Evolutionary conservation across 805 yeast species (phyloP).

Genomic region (Candida namnaoensis): DNA sequence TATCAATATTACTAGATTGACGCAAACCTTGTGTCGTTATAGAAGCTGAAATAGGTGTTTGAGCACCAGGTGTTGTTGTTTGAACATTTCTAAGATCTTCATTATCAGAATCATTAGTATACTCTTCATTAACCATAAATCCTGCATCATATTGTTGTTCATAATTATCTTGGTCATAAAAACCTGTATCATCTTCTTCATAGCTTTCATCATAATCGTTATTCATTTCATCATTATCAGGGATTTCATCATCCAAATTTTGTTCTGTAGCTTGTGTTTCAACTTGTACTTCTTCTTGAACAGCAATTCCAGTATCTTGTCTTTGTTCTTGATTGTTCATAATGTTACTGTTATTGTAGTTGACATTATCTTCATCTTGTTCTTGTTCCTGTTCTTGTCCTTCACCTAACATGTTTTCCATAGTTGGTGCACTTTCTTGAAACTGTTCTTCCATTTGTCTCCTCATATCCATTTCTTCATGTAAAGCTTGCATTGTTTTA

Average conservation of each 20-base stretch:
- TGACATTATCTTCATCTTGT: constrained; percentile 2
- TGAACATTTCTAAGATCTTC: background rate
- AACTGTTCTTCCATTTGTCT: constrained; percentile 18
- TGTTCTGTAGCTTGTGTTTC: constrained; percentile 7
- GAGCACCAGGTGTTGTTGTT: too few species aligned
- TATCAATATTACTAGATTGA: too few species aligned
- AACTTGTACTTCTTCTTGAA: background rate
- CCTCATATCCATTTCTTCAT: constrained; percentile 19
- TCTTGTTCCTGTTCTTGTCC: constrained; percentile 9
- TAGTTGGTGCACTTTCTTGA: constrained; percentile 14
- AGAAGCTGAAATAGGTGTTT: too few species aligned
- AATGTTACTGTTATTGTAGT: constrained; percentile 1
- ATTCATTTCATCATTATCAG: constrained; percentile 27
- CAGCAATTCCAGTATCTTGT: background rate
- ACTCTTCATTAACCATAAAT: constrained; percentile 29
- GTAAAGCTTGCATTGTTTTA: constrained; percentile 38
- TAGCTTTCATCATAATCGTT: constrained; percentile 27
- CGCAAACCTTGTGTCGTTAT: too few species aligned
- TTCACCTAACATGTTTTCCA: constrained; percentile 21
- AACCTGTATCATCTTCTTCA: constrained; percentile 20
- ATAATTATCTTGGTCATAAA: constrained; percentile 10
- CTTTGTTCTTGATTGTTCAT: constrained; percentile 2
- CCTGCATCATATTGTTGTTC: constrained; percentile 14
- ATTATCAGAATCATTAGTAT: constrained; percentile 9
- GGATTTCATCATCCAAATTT: constrained; percentile 39